A percentile compares a stretch with the other conserved stretches of the same genome.
Conservation (phyloP, 169 alveolate species). For the Plasmodium chabaudi region DNA sequence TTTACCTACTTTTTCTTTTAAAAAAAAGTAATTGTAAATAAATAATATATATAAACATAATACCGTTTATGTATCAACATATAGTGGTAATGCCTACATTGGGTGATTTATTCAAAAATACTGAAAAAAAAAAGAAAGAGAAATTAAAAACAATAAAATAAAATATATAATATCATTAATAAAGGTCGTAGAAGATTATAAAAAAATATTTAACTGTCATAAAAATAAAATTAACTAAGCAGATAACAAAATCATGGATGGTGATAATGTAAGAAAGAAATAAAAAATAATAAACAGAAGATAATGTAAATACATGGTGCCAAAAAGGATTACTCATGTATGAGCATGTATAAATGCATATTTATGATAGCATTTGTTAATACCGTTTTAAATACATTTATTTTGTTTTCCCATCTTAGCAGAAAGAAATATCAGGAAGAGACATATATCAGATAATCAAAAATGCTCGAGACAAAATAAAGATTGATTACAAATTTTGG, state of each 20-base stretch:
- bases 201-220: too few species aligned
- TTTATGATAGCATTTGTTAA: background rate
- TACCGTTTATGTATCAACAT: too few species aligned
- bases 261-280: conserved; percentile 54
- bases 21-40: too few species aligned
- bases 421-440: conserved; percentile 64
- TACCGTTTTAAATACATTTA: too few species aligned
- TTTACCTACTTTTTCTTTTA: too few species aligned
- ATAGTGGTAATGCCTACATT: too few species aligned
- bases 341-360: background rate
- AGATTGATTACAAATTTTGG: conserved; percentile 94
- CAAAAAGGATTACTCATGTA: background rate
- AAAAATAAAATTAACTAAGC: background rate
- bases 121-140: too few species aligned
- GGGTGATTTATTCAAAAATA: too few species aligned
- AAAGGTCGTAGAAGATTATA: too few species aligned
- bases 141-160: too few species aligned
- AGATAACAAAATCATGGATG: conserved; percentile 45
- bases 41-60: too few species aligned
- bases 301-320: background rate
- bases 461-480: conserved; percentile 50
- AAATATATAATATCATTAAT: too few species aligned
- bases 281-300: background rate
- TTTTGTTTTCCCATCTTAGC: conserved; percentile 5
- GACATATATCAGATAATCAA: conserved; percentile 51